phyloP scores from a whole-genome alignment of 2,329 filamentous ascomycete species.

The Acephala macrosclerotiorum region DNA sequence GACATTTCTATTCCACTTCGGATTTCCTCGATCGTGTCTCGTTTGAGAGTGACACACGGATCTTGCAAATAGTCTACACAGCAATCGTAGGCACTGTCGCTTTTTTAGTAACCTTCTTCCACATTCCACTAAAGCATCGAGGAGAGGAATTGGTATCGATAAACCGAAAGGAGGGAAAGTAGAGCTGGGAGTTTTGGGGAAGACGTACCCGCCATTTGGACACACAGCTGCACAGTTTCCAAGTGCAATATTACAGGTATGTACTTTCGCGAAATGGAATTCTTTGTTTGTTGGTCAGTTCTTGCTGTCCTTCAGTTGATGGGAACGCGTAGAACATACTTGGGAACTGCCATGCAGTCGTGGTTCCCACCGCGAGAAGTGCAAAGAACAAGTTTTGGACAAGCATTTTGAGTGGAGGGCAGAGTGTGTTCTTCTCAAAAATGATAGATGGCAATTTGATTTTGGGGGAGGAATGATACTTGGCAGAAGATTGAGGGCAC shows the following conservation, averaged over 20 bases:
- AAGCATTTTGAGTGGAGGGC: background rate
- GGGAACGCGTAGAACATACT: background rate
- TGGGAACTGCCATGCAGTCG: background rate
- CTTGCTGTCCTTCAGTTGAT: background rate
- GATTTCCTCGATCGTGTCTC: background rate
- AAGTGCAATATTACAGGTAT: background rate
- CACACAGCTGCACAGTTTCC: background rate
- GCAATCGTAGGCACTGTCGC: background rate
- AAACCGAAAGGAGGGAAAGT: background rate
- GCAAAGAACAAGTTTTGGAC: background rate
- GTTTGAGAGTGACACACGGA: background rate
- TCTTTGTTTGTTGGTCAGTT: background rate
- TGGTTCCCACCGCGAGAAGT: background rate
- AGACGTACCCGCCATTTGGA: conserved; percentile 1
- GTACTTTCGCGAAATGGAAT: background rate
- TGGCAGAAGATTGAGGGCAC: background rate
- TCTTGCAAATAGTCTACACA: background rate
- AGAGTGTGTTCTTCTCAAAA: background rate
- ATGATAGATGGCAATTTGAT: background rate
- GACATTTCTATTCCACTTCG: too few species aligned
- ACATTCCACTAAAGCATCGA: background rate
- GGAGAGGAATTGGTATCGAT: too few species aligned
- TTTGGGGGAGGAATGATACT: background rate
- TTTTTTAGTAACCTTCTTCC: background rate
- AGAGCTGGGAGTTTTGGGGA: background rate